Percentiles rank a stretch among this genome's conserved stretches.
Evolutionary conservation across 495 filamentous ascomycete genomes (phyloP).

Genomic region (Neurospora sp.): DNA sequence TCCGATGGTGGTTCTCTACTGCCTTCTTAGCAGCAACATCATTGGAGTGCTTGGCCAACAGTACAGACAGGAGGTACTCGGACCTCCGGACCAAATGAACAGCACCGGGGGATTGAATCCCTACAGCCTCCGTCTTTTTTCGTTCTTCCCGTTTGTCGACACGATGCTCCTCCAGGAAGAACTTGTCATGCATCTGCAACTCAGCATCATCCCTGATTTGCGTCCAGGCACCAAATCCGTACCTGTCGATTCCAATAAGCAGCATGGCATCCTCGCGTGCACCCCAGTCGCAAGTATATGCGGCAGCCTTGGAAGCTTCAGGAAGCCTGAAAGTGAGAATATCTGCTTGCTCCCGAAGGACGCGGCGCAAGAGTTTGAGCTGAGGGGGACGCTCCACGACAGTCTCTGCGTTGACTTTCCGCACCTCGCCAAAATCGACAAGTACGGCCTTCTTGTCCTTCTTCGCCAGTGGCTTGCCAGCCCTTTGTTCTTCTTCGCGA

Average conservation of each 20-base stretch:
- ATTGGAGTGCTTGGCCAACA: conserved; percentile 67
- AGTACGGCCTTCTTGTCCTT: conserved; percentile 95
- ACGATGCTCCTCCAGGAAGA: conserved; percentile 96
- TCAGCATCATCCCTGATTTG: conserved; percentile 88
- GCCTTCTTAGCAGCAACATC: conserved; percentile 64
- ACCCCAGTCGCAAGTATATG: conserved; percentile 83
- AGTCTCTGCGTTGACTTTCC: conserved; percentile 89
- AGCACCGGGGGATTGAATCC: conserved; percentile 84
- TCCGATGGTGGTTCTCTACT: conserved; percentile 82
- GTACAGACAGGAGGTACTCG: conserved; percentile 84
- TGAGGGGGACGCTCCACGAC: conserved; percentile 81
- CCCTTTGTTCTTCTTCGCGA: conserved; percentile 60
- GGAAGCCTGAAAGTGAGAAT: conserved; percentile 73
- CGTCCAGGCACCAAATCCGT: conserved; percentile 91
- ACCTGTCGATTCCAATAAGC: conserved; percentile 78
- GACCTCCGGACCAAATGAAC: conserved; percentile 92
- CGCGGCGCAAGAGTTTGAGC: conserved; percentile 70
- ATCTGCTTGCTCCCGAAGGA: conserved; percentile 52
- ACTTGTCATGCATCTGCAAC: conserved; percentile 78
- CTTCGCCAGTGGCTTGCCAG: conserved; percentile 71
- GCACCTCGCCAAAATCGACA: conserved; percentile 84
- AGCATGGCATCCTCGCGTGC: conserved; percentile 95
- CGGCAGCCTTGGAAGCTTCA: conserved; percentile 78
- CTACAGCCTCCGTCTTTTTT: conserved; percentile 61
- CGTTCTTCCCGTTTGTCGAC: conserved; percentile 94